Evolutionary conservation across 176 grass and related monocot genomes (phyloP).

Genomic region (Pontederia crassipes): DNA sequence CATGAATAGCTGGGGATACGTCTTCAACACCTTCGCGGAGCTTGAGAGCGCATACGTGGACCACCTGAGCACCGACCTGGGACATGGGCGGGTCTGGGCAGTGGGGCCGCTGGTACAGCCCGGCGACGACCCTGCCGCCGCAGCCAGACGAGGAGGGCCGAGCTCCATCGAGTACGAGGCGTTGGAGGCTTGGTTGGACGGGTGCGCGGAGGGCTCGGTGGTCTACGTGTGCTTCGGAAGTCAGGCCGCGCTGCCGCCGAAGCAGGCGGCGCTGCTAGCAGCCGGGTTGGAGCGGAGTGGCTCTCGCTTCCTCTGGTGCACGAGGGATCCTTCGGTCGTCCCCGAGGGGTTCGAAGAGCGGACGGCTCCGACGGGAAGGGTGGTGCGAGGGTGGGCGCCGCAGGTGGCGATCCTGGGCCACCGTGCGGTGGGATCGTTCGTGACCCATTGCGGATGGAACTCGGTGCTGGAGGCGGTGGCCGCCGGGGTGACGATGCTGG

Average conservation of each 20-base stretch:
- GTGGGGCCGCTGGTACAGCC: conserved; percentile 26
- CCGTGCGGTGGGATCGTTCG: background rate
- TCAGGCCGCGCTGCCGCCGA: conserved; percentile 22
- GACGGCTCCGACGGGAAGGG: background rate
- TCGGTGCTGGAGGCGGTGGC: conserved; percentile 10
- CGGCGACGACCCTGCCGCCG: too few relatives aligned
- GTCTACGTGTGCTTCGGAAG: conserved; percentile 49
- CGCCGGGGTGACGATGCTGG: conserved; percentile 1
- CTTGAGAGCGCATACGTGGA: conserved; percentile 32
- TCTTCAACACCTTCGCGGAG: conserved; percentile 26
- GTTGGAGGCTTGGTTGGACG: conserved; percentile 16
- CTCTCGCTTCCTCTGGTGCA: conserved; percentile 25
- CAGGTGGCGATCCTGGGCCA: conserved; percentile 10
- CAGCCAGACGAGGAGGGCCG: background rate
- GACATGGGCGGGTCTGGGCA: conserved; percentile 32
- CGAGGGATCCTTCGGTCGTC: conserved; percentile 22
- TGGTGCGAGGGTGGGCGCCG: conserved; percentile 4
- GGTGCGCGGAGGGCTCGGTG: conserved; percentile 28
- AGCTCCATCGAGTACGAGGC: conserved; percentile 9
- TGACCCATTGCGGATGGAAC: conserved; percentile 23
- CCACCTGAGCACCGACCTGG: conserved; percentile 6
- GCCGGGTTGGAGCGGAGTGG: conserved; percentile 23
- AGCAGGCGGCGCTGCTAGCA: conserved; percentile 11
- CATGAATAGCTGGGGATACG: conserved; percentile 7
- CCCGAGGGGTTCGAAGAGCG: conserved; percentile 19